Evolutionary conservation across 1,284 basidiomycete genomes (phyloP).

Genomic region (Leccinum subrobustum): DNA sequence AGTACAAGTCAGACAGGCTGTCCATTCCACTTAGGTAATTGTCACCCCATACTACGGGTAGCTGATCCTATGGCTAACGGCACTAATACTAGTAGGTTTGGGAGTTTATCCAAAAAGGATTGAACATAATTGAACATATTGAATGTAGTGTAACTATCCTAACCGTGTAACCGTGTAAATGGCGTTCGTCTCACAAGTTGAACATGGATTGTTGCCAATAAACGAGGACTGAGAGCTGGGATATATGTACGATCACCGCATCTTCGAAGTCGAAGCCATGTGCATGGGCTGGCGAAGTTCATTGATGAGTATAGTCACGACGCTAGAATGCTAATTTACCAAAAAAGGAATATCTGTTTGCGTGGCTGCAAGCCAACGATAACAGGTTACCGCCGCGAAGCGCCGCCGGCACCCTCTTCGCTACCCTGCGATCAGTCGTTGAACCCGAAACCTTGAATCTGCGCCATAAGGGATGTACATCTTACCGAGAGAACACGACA

Average conservation of each 20-base stretch:
- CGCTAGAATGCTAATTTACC: background rate
- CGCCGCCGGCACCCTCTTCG: background rate
- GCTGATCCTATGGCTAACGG: background rate
- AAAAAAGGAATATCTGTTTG: background rate
- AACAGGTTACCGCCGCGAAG: background rate
- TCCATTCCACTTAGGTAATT: background rate
- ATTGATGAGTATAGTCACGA: no score
- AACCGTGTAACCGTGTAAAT: background rate
- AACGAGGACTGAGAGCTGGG: background rate
- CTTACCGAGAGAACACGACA: slow-evolving; percentile 50
- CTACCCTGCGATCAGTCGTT: background rate
- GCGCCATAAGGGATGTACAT: slow-evolving; percentile 40
- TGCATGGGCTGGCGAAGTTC: background rate
- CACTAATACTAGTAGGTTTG: background rate
- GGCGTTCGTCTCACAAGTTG: background rate
- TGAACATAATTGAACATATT: background rate
- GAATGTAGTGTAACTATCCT: background rate
- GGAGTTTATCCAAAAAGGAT: background rate
- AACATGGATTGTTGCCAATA: background rate
- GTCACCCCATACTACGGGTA: background rate
- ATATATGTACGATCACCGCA: background rate
- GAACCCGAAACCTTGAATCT: background rate
- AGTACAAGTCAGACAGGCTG: background rate
- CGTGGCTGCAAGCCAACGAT: background rate
- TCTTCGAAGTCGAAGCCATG: background rate